Conservation (phyloP, 805 yeast species). For the Candida alai region DNA sequence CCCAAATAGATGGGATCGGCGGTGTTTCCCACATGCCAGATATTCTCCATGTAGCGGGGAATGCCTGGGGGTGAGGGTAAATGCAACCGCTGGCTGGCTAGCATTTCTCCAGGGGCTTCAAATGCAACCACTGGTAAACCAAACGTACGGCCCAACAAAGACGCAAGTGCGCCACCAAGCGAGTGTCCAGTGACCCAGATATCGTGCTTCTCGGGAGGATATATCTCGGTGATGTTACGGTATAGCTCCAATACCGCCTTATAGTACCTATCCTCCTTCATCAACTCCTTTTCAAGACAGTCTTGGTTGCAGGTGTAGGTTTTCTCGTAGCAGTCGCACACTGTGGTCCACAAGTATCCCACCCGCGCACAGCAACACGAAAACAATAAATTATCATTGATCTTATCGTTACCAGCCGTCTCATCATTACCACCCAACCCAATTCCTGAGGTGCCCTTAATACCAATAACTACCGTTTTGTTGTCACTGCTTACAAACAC, state of each 20-base stretch:
- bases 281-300: conserved; percentile 75
- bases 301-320: conserved; percentile 85
- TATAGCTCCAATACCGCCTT: conserved; percentile 75
- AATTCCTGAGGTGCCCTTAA: conserved; percentile 92
- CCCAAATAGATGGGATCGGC: conserved; percentile 98
- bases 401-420: conserved; percentile 76
- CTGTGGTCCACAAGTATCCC: conserved; percentile 88
- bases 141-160: conserved; percentile 80
- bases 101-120: conserved; percentile 88
- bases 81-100: conserved; percentile 81
- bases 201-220: conserved; percentile 57
- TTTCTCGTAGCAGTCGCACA: conserved; percentile 85
- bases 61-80: conserved; percentile 91
- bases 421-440: conserved; percentile 51
- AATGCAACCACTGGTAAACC: conserved; percentile 88
- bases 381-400: conserved; percentile 83
- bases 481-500: conserved; percentile 62
- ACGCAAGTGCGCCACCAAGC: conserved; percentile 82
- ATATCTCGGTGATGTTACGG: conserved; percentile 59
- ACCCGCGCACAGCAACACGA: conserved; percentile 96
- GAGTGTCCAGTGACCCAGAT: conserved; percentile 97
- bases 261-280: conserved; percentile 76
- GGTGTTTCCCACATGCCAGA: conserved; percentile 95
- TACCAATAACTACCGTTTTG: conserved; percentile 66
- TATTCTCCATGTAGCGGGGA: conserved; percentile 69